Conservation (phyloP, 2,329 filamentous ascomycete genomes). For the Aspergillus pseudoglaucus region DNA sequence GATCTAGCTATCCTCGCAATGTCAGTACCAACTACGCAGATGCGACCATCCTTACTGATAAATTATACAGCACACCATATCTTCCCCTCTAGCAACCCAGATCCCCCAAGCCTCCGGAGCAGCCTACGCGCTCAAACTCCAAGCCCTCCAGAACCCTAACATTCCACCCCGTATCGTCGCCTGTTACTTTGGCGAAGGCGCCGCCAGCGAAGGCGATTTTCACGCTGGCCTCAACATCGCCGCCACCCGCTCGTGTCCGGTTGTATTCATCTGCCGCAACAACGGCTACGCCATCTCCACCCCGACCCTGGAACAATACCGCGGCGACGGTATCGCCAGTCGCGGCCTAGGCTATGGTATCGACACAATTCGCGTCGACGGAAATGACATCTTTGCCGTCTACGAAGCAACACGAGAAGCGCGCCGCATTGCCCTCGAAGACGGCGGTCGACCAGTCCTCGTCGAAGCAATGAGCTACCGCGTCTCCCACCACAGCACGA, state of each 20-base stretch:
- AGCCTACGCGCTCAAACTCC: constrained; percentile 80
- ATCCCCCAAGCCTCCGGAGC: constrained; percentile 83
- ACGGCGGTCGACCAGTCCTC: constrained; percentile 75
- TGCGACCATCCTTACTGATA: neutral
- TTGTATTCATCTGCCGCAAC: constrained; percentile 86
- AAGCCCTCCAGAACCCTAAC: constrained; percentile 65
- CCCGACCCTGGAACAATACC: constrained; percentile 82
- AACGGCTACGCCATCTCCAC: constrained; percentile 91
- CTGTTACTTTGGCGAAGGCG: constrained; percentile 87
- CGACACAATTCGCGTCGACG: constrained; percentile 83
- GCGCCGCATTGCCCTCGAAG: constrained; percentile 67
- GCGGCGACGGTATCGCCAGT: constrained; percentile 83
- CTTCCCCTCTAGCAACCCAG: constrained; percentile 79
- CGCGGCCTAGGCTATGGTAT: constrained; percentile 89
- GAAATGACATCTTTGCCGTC: constrained; percentile 90
- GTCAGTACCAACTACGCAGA: constrained; percentile 41
- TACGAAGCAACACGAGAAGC: constrained; percentile 73
- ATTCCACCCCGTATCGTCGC: constrained; percentile 63
- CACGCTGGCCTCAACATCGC: constrained; percentile 88
- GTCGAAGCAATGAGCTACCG: constrained; percentile 97
- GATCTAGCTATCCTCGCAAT: constrained; percentile 74
- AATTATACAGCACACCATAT: constrained; percentile 67
- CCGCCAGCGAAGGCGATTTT: constrained; percentile 86
- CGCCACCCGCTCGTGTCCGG: constrained; percentile 77
- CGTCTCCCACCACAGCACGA: constrained; percentile 95